Evolutionary conservation across 345 rosid genomes (phyloP).

Genomic region (Gossypium stocksii): DNA sequence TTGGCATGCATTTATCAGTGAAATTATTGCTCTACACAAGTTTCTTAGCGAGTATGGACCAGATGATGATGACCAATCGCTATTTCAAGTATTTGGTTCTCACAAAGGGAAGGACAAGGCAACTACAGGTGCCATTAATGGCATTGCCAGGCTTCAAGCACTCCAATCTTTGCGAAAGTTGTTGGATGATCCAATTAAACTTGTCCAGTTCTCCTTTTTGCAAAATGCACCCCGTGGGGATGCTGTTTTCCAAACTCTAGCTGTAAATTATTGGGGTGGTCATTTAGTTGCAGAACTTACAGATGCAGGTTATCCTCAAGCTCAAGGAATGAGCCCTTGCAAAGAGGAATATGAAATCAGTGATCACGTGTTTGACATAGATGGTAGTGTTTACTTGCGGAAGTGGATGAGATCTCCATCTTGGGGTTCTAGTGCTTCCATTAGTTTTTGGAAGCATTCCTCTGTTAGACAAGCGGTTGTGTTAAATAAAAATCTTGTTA

Average conservation of each 20-base stretch:
- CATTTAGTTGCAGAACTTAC: slow-evolving; percentile 53
- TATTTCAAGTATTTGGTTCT: slow-evolving; percentile 69
- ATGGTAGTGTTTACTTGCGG: slow-evolving; percentile 84
- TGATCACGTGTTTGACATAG: slow-evolving; percentile 62
- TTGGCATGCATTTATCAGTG: slow-evolving; percentile 84
- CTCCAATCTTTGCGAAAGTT: slow-evolving; percentile 74
- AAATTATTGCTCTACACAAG: slow-evolving; percentile 75
- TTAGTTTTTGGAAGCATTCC: slow-evolving; percentile 69
- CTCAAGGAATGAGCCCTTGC: slow-evolving; percentile 30
- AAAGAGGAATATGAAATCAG: slow-evolving; percentile 42
- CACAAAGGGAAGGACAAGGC: slow-evolving; percentile 82
- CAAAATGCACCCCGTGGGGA: slow-evolving; percentile 71
- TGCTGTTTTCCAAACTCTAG: slow-evolving; percentile 73
- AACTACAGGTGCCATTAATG: slow-evolving; percentile 49
- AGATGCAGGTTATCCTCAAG: slow-evolving; percentile 33
- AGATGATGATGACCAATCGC: slow-evolving; percentile 48
- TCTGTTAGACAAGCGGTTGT: slow-evolving; percentile 53
- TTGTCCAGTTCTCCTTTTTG: slow-evolving; percentile 82
- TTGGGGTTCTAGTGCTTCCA: slow-evolving; percentile 72
- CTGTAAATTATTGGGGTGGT: slow-evolving; percentile 89
- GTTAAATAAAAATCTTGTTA: slow-evolving; percentile 77
- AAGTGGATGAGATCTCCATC: slow-evolving; percentile 92
- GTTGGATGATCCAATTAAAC: slow-evolving; percentile 83
- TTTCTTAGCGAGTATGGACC: slow-evolving; percentile 77
- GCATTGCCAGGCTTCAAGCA: slow-evolving; percentile 86